A percentile compares a stretch with the other conserved stretches of the same genome.
These are phyloP conservation scores for Mortierella sp. DNA, from an alignment of 371 early-diverging fungal species.

Conservation along the genomic window DNA sequence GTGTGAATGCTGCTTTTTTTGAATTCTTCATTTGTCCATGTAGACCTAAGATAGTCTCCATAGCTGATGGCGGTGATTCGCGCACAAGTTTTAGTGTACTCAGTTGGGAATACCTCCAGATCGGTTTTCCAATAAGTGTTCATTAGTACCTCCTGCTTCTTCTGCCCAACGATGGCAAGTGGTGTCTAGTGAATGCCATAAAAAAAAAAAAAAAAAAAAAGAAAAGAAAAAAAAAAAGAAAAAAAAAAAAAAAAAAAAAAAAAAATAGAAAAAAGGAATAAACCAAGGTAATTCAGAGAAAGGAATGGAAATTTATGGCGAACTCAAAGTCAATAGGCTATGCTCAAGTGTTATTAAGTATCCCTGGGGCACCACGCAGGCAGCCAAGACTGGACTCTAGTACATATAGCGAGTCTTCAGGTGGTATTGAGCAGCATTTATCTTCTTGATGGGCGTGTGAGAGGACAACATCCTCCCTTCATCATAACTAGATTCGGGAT, in stretches of 20 bases:
- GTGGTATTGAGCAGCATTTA: slow-evolving; percentile 26
- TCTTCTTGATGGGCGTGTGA: slow-evolving; percentile 22
- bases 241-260: background rate
- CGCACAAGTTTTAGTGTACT: background rate
- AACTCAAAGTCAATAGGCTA: too few relatives aligned
- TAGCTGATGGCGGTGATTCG: background rate
- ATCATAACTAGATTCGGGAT: too few relatives aligned
- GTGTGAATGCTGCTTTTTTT: background rate
- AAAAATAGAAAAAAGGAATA: background rate
- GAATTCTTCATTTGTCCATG: background rate
- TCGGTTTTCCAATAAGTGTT: background rate
- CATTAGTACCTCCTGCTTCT: background rate
- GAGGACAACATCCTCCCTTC: slow-evolving; percentile 16
- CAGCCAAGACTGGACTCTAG: slow-evolving; percentile 26
- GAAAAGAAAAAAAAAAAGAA: too few relatives aligned
- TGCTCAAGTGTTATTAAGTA: slow-evolving; percentile 34
- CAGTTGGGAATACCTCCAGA: background rate
- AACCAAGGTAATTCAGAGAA: background rate
- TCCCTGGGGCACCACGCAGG: slow-evolving; percentile 25
- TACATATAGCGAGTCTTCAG: too few relatives aligned
- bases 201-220: too few relatives aligned
- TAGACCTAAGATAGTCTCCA: background rate
- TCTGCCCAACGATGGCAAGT: background rate
- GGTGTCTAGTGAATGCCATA: background rate
- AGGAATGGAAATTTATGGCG: too few relatives aligned